Conservation (phyloP, 768 basidiomycete genomes). For the Mycena leptocephala region DNA sequence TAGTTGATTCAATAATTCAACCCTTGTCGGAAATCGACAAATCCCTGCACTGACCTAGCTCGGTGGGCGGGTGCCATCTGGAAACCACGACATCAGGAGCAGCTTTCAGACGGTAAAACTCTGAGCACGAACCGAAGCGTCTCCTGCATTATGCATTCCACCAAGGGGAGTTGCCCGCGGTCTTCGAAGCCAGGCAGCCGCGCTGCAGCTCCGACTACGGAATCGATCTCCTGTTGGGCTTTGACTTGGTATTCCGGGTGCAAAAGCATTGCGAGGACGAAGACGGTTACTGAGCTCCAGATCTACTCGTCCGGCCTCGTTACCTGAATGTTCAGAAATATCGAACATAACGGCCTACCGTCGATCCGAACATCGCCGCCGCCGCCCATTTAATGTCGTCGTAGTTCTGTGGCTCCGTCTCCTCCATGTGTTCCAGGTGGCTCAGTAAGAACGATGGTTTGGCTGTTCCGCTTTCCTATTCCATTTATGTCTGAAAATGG, state of each 20-base stretch:
- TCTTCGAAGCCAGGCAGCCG: slow-evolving; percentile 47
- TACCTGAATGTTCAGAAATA: background rate
- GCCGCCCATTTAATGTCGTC: slow-evolving; percentile 14
- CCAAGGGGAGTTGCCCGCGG: slow-evolving; percentile 41
- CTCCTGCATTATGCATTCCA: slow-evolving; percentile 42
- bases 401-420: background rate
- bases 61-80: slow-evolving; percentile 21
- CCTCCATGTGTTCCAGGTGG: background rate
- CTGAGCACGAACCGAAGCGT: slow-evolving; percentile 10
- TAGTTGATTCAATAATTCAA: slow-evolving; percentile 20
- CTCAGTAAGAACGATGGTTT: slow-evolving; percentile 7
- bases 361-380: slow-evolving; percentile 23
- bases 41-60: background rate
- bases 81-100: slow-evolving; percentile 23
- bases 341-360: background rate
- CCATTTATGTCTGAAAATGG: background rate
- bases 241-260: slow-evolving; percentile 49
- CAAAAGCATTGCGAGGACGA: slow-evolving; percentile 50
- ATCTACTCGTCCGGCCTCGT: background rate
- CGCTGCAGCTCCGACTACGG: slow-evolving; percentile 42
- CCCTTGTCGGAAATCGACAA: background rate
- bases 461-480: slow-evolving; percentile 4
- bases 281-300: slow-evolving; percentile 37
- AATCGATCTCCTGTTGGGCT: slow-evolving; percentile 50
- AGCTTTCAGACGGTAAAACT: slow-evolving; percentile 1